phyloP scores from a whole-genome alignment of 2,329 filamentous ascomycete genomes.

The Ceratocystis albifundus region DNA sequence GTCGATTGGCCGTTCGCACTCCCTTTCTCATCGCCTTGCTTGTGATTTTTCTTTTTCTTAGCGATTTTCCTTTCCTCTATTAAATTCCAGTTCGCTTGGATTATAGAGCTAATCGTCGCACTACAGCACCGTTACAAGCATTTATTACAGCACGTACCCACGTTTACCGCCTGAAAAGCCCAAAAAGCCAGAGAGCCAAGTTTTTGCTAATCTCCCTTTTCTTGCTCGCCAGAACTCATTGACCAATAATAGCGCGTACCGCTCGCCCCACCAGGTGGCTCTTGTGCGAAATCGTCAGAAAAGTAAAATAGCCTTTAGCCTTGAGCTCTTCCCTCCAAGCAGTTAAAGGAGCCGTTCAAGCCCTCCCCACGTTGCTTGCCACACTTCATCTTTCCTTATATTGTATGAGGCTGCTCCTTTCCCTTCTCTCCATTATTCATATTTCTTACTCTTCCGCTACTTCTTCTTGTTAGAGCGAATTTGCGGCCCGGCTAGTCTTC shows the following conservation, averaged over 20 bases:
- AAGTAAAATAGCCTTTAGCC: conserved; percentile 13
- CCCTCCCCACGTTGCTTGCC: neutral
- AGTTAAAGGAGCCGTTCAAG: conserved; percentile 6
- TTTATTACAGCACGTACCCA: neutral
- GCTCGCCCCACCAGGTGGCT: conserved; percentile 6
- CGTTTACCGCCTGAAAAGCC: neutral
- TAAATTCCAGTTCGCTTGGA: neutral
- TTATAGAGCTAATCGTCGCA: neutral
- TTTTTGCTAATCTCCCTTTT: conserved; percentile 12
- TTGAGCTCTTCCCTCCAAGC: conserved; percentile 5
- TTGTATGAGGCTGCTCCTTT: neutral
- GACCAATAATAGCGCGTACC: conserved; percentile 6
- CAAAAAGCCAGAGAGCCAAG: conserved; percentile 5
- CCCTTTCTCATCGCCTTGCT: neutral
- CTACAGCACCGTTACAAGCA: neutral
- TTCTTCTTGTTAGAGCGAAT: neutral
- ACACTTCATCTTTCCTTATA: neutral
- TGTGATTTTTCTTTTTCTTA: neutral
- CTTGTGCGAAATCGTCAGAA: conserved; percentile 10
- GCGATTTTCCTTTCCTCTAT: neutral
- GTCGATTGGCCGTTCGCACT: neutral
- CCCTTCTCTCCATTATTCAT: neutral
- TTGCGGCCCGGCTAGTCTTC: neutral
- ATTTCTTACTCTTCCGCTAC: neutral
- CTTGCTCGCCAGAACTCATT: conserved; percentile 1